Conservation (phyloP, 176 grass and related monocot species). For the Tuctoria greenei region DNA sequence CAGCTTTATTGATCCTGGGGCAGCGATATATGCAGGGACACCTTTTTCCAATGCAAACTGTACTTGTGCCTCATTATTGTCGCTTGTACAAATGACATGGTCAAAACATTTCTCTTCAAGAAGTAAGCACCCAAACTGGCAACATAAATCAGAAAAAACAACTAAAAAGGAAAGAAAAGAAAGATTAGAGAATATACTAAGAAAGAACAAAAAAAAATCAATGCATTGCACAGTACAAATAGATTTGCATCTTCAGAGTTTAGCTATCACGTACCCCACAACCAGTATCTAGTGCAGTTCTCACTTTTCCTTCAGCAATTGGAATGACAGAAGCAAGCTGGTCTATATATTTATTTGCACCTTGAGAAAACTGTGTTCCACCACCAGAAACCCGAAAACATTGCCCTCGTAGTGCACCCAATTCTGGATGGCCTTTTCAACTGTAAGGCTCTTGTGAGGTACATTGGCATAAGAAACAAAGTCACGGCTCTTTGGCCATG, state of each 20-base stretch:
- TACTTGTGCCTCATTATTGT: constrained; percentile 78
- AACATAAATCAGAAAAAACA: constrained; percentile 54
- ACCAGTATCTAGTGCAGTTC: constrained; percentile 86
- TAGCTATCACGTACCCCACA: constrained; percentile 64
- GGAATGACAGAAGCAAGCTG: constrained; percentile 71
- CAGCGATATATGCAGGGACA: constrained; percentile 83
- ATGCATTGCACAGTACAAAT: background rate
- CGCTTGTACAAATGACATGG: constrained; percentile 84
- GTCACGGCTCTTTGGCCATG: constrained; percentile 82
- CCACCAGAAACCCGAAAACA: constrained; percentile 86
- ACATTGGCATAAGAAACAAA: constrained; percentile 79
- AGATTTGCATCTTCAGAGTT: background rate
- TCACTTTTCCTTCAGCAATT: constrained; percentile 57
- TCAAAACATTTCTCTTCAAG: constrained; percentile 72
- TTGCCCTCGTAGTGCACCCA: constrained; percentile 89
- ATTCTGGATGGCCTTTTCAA: constrained; percentile 91
- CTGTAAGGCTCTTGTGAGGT: constrained; percentile 75
- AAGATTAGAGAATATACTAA: constrained; percentile 4
- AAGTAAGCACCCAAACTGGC: constrained; percentile 89
- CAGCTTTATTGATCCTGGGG: constrained; percentile 70
- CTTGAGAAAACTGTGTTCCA: constrained; percentile 80
- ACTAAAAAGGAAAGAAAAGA: constrained; percentile 2
- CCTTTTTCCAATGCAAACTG: constrained; percentile 94
- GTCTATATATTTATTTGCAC: constrained; percentile 79
- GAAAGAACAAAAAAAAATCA: constrained; percentile 10